phyloP scores from a whole-genome alignment of 2,329 filamentous ascomycete genomes.

The Talaromyces rugulosus region DNA sequence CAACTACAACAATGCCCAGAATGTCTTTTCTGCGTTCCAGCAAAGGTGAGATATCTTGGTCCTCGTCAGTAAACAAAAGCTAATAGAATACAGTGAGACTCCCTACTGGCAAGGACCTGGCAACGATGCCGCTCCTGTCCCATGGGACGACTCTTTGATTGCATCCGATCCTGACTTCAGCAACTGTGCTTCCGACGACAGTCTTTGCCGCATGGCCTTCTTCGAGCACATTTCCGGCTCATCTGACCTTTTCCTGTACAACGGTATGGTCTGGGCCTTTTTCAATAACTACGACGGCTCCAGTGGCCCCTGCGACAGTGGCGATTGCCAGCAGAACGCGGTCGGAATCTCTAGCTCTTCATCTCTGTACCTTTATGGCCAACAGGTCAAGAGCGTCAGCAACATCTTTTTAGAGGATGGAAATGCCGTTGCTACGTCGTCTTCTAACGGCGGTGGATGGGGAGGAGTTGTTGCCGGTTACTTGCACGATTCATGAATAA shows the following conservation, averaged over 20 bases:
- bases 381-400: constrained; percentile 23
- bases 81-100: constrained; percentile 42
- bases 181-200: constrained; percentile 24
- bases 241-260: constrained; percentile 35
- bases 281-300: constrained; percentile 31
- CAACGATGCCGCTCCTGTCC: constrained; percentile 26
- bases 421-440: constrained; percentile 20
- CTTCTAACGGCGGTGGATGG: constrained; percentile 30
- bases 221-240: constrained; percentile 26
- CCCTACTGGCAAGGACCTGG: constrained; percentile 42
- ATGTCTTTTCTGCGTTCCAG: constrained; percentile 44
- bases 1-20: constrained; percentile 46
- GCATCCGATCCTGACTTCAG: constrained; percentile 25
- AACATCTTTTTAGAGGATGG: constrained; percentile 27
- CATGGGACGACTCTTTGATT: constrained; percentile 20
- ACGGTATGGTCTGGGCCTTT: constrained; percentile 37
- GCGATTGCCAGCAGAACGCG: constrained; percentile 36
- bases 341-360: constrained; percentile 23
- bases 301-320: constrained; percentile 14
- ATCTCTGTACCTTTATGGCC: constrained; percentile 25
- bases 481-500: constrained; percentile 10
- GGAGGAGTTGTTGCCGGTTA: constrained; percentile 31
- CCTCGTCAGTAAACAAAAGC: neutral
- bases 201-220: constrained; percentile 33
- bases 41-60: constrained; percentile 24